These are phyloP conservation scores for Magnusiomyces suaveolens DNA, from an alignment of 1,139 yeast genomes.

Conservation along the genomic window DNA sequence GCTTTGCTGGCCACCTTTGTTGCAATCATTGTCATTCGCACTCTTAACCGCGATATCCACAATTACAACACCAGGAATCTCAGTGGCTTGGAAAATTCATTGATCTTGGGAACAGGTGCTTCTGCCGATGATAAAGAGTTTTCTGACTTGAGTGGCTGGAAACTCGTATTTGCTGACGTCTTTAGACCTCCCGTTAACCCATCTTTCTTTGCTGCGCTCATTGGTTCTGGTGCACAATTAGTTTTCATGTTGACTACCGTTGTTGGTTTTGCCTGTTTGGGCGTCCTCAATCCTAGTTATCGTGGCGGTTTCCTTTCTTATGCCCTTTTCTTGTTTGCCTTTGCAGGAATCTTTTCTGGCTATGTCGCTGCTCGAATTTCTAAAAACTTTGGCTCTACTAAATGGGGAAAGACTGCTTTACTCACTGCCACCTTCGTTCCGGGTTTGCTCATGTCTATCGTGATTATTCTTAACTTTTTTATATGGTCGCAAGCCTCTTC, in stretches of 20 bases:
- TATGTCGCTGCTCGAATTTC: constrained; percentile 56
- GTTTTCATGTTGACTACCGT: constrained; percentile 56
- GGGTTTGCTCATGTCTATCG: constrained; percentile 42
- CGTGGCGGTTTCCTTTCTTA: constrained; percentile 59
- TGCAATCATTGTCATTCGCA: constrained; percentile 50
- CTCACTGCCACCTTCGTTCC: constrained; percentile 42
- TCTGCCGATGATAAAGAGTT: constrained; percentile 21
- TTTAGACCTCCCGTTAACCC: constrained; percentile 43
- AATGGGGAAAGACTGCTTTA: constrained; percentile 22
- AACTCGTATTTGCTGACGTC: constrained; percentile 45
- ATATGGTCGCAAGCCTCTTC: constrained; percentile 75
- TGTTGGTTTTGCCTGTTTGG: constrained; percentile 47
- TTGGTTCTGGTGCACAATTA: constrained; percentile 67
- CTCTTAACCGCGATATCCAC: constrained; percentile 39
- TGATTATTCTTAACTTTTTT: constrained; percentile 52
- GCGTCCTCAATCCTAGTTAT: constrained; percentile 49
- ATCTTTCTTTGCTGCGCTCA: constrained; percentile 44
- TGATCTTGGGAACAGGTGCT: constrained; percentile 1
- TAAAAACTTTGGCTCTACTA: constrained; percentile 42
- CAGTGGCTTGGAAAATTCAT: constrained; percentile 8
- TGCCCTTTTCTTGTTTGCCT: constrained; percentile 50
- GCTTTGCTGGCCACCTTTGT: constrained; percentile 50
- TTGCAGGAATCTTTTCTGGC: constrained; percentile 68
- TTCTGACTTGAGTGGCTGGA: constrained; percentile 43
- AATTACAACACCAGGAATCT: constrained; percentile 23